Evolutionary conservation across 495 filamentous ascomycete genomes (phyloP), one percentile per base, ranked within the genome.

Genomic region (Aspergillus bertholletiae): DNA sequence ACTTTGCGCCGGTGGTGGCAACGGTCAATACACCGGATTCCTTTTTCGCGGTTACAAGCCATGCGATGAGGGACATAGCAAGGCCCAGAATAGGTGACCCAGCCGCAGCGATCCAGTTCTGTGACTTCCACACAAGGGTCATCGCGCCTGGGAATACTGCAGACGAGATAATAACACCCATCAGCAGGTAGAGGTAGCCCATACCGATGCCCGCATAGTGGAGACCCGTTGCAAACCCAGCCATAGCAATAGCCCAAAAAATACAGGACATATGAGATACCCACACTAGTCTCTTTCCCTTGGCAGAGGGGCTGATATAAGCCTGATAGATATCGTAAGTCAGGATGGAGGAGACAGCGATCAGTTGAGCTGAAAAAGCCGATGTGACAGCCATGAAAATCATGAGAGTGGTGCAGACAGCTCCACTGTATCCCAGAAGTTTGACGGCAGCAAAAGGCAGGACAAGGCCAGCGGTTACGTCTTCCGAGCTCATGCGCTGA

Each of bases 361-460:
- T 96, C 26, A 96, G 74, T 68, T 97, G 89, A 0, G 90, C 88
- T 13, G 92, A 96, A 48, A 86, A 89, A 11, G 93, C 92, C 11
- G 84, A 89, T 2, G 93, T 97, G 41, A 97, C 92, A 17, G 93
- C 93, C 89, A 97, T 96, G 77, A 97, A 97, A 49, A 97, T 84
- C 52, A 97, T 85, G 13, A 97, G 73, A 0, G 95, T 80, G 0
- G 90, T 90, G 23, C 84, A 89, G 22, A 84, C 86, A 3, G 93
- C 93, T 28, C 93, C 93, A 9, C 92, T 92, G 62, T 87, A 89
- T 3, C 93, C 93, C 21, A 96, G 80, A 5, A 97, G 69, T n/a
- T 92, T 89, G 48, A 96, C 88, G 2, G 93, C 87, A 2, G 91
- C 93, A 52, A 90, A 89, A 0, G 93, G 93, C 1, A 97, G 79